A percentile compares a stretch with the other conserved stretches of the same genome.
Evolutionary conservation across 1,139 yeast species (phyloP).

Genomic region (Meyerozyma athensensis): DNA sequence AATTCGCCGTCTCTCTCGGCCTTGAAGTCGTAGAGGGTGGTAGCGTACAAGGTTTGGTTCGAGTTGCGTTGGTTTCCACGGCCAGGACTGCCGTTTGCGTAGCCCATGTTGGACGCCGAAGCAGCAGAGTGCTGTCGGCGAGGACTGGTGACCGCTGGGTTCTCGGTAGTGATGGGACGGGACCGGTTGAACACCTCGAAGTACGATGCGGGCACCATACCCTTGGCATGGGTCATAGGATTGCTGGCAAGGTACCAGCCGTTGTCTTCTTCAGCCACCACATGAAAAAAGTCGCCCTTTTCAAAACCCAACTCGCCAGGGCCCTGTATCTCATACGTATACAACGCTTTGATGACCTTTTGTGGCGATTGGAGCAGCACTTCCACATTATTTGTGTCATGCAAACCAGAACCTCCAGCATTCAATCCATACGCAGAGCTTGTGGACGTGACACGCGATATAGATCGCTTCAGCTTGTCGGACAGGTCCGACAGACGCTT

Average conservation of each 20-base stretch:
- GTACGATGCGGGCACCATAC: constrained; percentile 82
- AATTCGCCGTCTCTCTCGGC: constrained; percentile 92
- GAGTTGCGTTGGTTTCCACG: constrained; percentile 12
- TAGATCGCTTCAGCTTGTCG: constrained; percentile 31
- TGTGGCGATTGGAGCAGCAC: constrained; percentile 47
- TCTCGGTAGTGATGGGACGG: constrained; percentile 23
- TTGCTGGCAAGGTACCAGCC: constrained; percentile 90
- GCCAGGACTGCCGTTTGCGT: constrained; percentile 5
- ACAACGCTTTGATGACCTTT: constrained; percentile 79
- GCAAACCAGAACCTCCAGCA: not conserved
- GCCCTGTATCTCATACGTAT: constrained; percentile 73
- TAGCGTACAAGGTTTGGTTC: constrained; percentile 41
- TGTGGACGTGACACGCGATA: constrained; percentile 30
- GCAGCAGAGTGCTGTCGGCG: constrained; percentile 9
- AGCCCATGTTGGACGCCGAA: constrained; percentile 6
- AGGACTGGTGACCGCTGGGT: constrained; percentile 7
- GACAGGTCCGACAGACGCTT: constrained; percentile 38
- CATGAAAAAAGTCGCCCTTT: constrained; percentile 88
- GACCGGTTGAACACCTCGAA: constrained; percentile 75
- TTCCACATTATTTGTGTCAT: constrained; percentile 1
- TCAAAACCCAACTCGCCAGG: constrained; percentile 75
- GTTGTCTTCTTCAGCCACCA: constrained; percentile 54
- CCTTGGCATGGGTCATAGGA: constrained; percentile 71
- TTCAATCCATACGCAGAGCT: not conserved
- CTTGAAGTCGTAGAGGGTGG: constrained; percentile 67